Evolutionary conservation across 2,329 filamentous ascomycete species (phyloP), one percentile per base, ranked within the genome.

Genomic region (Sclerotinia borealis): DNA sequence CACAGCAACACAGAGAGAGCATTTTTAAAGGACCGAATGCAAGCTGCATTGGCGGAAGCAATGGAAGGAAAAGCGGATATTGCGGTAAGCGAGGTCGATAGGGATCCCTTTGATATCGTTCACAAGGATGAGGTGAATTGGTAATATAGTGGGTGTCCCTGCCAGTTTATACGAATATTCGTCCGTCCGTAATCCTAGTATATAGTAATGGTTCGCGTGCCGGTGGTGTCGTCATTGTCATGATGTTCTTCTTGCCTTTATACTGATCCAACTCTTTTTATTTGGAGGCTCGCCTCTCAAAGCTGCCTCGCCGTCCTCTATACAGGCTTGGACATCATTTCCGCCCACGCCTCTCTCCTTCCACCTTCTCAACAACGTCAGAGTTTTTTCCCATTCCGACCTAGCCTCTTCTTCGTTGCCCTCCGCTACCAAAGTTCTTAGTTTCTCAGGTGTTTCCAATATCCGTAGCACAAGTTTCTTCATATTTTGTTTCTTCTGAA

Each of bases 1-100:
- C 95, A 99, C 75, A 93, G 90, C 70, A 98, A 98, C 76, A 95
- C 91, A 0, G 95, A 99, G 79, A 81, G 95, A 41, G 88, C 86
- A 0, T 99, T 93, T 73, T 77, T 99, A 71, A 82, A 82, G 64
- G 81, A 87, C 64, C 85, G 90, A 52, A 82, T 99, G 78, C 82
- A 83, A 70, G 79, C 80, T 22, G 85, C 86, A 75, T 77, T 97
- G 70, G 79, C n/a, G 19, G 34, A 86, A 70, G 78, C 79, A 45
- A 77, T 79, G 65, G 76, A 96, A 39, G 78, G 76, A 60, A 76
- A 79, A 68, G 87, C 85, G 85, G 73, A 77, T 56, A 87, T 98
- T 17, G 75, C 88, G 63, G 85, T 96, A 55, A 97, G 93, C 76
- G 82, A 89, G 74, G 81, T 81, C 49, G 95, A 99, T 77, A 82